Evolutionary conservation across 768 basidiomycete species (phyloP).

Genomic region (Lentinula boryana): DNA sequence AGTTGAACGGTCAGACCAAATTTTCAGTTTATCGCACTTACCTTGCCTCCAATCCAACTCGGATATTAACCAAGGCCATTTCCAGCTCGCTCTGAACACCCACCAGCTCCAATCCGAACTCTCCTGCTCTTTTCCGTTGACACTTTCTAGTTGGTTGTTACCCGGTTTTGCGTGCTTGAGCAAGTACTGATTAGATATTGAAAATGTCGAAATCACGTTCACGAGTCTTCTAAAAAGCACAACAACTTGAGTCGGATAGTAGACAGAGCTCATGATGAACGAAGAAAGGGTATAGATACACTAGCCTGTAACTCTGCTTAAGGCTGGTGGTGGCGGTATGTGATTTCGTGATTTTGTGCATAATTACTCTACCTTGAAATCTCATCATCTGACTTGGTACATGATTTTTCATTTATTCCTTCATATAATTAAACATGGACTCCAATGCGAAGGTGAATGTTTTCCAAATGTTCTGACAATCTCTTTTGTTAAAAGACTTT

Average conservation of each 20-base stretch:
- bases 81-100: constrained; percentile 4
- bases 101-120: constrained; percentile 1
- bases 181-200: constrained; percentile 62
- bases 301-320: not conserved
- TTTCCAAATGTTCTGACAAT: not conserved
- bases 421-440: too few species aligned
- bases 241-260: constrained; percentile 54
- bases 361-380: too few species aligned
- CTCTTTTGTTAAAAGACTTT: not conserved
- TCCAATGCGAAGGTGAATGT: not conserved
- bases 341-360: not conserved
- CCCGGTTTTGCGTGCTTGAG: constrained; percentile 18
- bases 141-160: constrained; percentile 1
- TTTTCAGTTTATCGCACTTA: not conserved
- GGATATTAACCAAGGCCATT: constrained; percentile 8
- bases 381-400: too few species aligned
- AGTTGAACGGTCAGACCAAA: too few species aligned
- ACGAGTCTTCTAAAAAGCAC: constrained; percentile 58
- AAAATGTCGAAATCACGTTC: constrained; percentile 64
- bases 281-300: not conserved
- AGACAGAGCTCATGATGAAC: constrained; percentile 33
- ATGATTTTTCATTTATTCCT: too few species aligned
- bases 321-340: not conserved
- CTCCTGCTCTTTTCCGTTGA: constrained; percentile 2
- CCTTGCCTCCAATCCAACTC: not conserved